Base-by-base conservation (phyloP, 208 protist species). In the Trypanosoma platydactyli region DNA sequence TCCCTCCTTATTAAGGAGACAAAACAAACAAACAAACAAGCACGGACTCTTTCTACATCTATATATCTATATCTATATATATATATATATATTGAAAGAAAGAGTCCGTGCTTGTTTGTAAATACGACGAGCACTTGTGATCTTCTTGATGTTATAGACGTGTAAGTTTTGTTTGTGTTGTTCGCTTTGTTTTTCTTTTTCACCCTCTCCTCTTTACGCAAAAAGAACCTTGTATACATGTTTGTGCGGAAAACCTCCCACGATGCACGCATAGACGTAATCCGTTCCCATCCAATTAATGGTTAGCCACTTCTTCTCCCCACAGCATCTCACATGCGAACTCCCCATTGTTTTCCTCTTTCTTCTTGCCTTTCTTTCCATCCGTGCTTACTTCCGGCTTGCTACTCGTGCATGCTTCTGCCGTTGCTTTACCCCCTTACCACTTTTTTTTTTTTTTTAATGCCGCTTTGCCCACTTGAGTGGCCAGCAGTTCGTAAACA, bases 321-420 rank as follows among this genome's bases (percentile, higher is more conserved):
- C n/a, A n/a, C n/a, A n/a, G n/a, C n/a, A n/a, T n/a, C n/a, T n/a
- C n/a, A n/a, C n/a, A n/a, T n/a, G n/a, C n/a, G n/a, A n/a, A n/a
- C n/a, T n/a, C n/a, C n/a, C n/a, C n/a, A n/a, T n/a, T n/a, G n/a
- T 49, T 61, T 63, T 67, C 27, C 5, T 63, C 40, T 15, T 42
- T 33, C 41, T 51, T 41, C 20, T 46, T 73, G 13, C 25, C 61
- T 73, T 33, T 51, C 44, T 48, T 64, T 66, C 20, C 33, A 29
- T 59, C 40, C 38, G 27, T 44, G 5, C 42, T 50, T 35, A 45
- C 42, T 57, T 48, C 25, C 29, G 5, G 3, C 2, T 25, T 53
- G 5, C 33, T 29, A 0, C 15, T 45, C 27, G 22, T 45, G 33
- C 33, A 9, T 38, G 33, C 12, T 61, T 4, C 33, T 40, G 16